Conservation (phyloP, 225 moss, liverwort and hornwort species). For the Marchantia polymorpha region DNA sequence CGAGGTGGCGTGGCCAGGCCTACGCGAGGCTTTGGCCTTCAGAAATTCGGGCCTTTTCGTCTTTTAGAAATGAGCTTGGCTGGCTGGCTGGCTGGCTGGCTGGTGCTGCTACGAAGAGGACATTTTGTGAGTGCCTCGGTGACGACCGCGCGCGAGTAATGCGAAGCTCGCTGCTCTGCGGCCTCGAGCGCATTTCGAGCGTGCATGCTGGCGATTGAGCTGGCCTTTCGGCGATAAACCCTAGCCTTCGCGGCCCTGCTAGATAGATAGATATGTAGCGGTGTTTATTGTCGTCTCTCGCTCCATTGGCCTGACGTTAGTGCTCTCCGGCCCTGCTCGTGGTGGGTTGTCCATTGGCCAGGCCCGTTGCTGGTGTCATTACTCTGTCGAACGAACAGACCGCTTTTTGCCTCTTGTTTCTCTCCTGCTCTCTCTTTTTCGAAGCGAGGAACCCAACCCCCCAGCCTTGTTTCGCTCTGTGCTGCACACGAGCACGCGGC, state of each 20-base stretch:
- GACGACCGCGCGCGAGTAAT: background rate
- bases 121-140: background rate
- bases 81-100: background rate
- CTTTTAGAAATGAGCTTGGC: background rate
- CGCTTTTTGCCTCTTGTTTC: background rate
- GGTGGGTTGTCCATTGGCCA: background rate
- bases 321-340: background rate
- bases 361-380: slow-evolving; percentile 3
- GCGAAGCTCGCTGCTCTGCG: background rate
- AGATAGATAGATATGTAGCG: slow-evolving; percentile 14
- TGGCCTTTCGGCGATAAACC: slow-evolving; percentile 14
- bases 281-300: slow-evolving; percentile 7
- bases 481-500: background rate
- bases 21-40: background rate
- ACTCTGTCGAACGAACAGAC: background rate
- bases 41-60: too few species aligned
- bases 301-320: slow-evolving; percentile 1
- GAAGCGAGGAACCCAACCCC: background rate
- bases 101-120: background rate
- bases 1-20: background rate
- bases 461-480: background rate
- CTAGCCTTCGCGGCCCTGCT: background rate
- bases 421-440: background rate
- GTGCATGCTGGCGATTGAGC: background rate
- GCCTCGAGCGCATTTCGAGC: background rate